phyloP scores from a whole-genome alignment of 331 rosid species.

The Spiraea crenata region DNA sequence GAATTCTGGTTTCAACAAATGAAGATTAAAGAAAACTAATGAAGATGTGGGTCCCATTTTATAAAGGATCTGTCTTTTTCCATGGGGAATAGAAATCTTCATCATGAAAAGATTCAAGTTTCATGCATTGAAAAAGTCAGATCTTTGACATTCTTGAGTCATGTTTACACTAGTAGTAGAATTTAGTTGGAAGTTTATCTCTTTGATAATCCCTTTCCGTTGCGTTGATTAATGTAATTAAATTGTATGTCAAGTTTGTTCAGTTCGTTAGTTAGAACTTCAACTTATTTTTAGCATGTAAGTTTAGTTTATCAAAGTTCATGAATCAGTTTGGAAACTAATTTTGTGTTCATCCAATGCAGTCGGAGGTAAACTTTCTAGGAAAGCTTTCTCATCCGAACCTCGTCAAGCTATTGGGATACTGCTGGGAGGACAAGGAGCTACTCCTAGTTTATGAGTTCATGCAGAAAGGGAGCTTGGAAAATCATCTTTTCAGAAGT shows the following conservation, averaged over 20 bases:
- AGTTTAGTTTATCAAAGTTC: too few relatives aligned
- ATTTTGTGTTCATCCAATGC: conserved; percentile 26
- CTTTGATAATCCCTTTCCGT: too few relatives aligned
- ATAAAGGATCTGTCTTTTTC: not conserved
- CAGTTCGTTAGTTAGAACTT: too few relatives aligned
- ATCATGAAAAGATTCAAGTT: not conserved
- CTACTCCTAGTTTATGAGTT: conserved; percentile 89
- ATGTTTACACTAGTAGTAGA: not conserved
- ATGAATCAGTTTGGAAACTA: not conserved
- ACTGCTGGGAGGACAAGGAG: conserved; percentile 64
- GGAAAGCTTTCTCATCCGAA: conserved; percentile 84
- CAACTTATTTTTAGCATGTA: too few relatives aligned
- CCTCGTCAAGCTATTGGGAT: conserved; percentile 78
- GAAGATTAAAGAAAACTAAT: not conserved
- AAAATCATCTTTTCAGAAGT: conserved; percentile 89
- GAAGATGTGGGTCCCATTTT: not conserved
- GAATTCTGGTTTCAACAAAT: conserved; percentile 1
- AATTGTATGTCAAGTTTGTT: not conserved
- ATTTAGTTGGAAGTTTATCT: not conserved
- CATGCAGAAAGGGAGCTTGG: conserved; percentile 88
- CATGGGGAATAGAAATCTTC: not conserved
- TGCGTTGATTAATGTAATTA: not conserved
- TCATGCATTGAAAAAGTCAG: not conserved
- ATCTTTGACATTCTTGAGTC: not conserved
- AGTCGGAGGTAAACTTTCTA: conserved; percentile 82